Conservation (phyloP, 1,139 yeast genomes). For the Yamadazyma diospyri region DNA sequence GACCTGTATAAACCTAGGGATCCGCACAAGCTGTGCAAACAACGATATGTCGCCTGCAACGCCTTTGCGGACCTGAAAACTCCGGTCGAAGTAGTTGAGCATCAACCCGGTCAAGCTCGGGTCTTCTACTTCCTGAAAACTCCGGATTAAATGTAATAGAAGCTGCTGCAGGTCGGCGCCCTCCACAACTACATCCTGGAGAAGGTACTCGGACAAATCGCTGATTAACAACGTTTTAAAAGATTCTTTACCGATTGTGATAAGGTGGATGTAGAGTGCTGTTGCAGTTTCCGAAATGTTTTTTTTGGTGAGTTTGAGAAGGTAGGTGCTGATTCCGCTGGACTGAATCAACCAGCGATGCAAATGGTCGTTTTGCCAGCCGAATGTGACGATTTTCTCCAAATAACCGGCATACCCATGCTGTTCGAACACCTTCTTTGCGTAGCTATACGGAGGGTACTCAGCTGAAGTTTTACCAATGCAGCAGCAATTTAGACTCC, state of each 20-base stretch:
- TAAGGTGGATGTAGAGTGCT: slow-evolving; percentile 1
- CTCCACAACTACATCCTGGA: background rate
- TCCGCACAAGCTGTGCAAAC: background rate
- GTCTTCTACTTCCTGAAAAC: background rate
- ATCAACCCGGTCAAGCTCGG: background rate
- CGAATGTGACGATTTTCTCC: background rate
- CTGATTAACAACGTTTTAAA: slow-evolving; percentile 2
- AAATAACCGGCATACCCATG: background rate
- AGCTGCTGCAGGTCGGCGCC: background rate
- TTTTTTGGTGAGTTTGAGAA: background rate
- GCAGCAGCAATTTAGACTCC: background rate
- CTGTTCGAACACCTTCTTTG: background rate
- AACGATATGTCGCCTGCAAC: background rate
- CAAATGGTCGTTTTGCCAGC: background rate
- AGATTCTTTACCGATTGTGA: background rate
- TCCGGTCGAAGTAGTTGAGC: background rate
- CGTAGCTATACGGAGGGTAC: slow-evolving; percentile 1
- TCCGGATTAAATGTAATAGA: background rate
- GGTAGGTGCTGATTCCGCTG: background rate
- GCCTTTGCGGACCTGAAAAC: background rate
- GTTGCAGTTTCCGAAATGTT: background rate
- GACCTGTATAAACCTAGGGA: background rate
- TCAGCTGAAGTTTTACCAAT: background rate
- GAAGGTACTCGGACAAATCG: slow-evolving; percentile 3
- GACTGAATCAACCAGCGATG: slow-evolving; percentile 1